Evolutionary conservation across 225 moss, liverwort and hornwort genomes (phyloP).

Genomic region (Pseudoscleropodium purum): DNA sequence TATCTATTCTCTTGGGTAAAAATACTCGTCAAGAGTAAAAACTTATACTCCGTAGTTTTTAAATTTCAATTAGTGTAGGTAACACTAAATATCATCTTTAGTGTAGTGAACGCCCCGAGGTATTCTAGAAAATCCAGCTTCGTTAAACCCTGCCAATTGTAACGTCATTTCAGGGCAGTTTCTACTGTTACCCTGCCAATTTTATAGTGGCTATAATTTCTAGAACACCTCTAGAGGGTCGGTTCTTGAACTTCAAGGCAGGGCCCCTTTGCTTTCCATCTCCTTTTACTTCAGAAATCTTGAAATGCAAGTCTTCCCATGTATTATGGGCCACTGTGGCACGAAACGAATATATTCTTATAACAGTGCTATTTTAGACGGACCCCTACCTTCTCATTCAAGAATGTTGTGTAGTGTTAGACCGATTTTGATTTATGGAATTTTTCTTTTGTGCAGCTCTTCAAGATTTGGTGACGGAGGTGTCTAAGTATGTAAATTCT

Average conservation of each 20-base stretch:
- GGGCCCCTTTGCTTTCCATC: neutral
- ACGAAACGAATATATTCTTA: too few species aligned
- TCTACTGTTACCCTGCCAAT: neutral
- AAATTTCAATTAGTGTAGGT: neutral
- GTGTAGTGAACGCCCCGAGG: neutral
- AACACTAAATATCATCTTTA: neutral
- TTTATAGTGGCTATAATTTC: neutral
- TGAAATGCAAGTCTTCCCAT: neutral
- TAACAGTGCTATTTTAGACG: neutral
- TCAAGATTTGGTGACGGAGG: slow-evolving; percentile 35
- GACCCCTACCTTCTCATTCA: neutral
- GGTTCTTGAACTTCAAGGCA: neutral
- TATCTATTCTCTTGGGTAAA: neutral
- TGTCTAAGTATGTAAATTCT: slow-evolving; percentile 52
- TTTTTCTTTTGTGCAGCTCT: slow-evolving; percentile 36
- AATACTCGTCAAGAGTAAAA: neutral
- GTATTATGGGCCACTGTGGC: neutral
- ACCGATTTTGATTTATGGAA: neutral
- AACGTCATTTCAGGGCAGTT: neutral
- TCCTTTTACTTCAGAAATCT: neutral
- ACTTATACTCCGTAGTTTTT: neutral
- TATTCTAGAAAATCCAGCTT: neutral
- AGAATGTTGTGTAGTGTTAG: neutral
- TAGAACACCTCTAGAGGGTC: neutral
- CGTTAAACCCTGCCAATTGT: neutral